These are phyloP conservation scores for Suillus sp. DNA, from an alignment of 768 basidiomycete species.

Conservation along the genomic window DNA sequence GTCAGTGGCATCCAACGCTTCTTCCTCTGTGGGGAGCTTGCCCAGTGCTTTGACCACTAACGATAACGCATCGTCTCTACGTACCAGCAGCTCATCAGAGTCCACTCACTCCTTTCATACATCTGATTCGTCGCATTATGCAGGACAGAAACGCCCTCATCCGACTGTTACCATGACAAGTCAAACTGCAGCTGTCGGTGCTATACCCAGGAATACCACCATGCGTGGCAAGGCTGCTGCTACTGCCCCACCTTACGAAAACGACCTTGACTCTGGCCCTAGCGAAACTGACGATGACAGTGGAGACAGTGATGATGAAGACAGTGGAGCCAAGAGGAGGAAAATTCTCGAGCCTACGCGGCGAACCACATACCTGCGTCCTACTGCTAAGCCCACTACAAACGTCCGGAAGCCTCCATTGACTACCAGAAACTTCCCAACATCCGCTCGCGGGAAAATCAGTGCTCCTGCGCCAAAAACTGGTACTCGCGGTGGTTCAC, in stretches of 20 bases:
- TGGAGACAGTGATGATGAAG: slow-evolving; percentile 18
- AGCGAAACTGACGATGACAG: slow-evolving; percentile 24
- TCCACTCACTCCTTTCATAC: slow-evolving; percentile 38
- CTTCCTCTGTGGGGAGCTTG: slow-evolving; percentile 31
- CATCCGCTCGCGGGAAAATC: slow-evolving; percentile 15
- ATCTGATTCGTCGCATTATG: slow-evolving; percentile 36
- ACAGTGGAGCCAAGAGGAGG: slow-evolving; percentile 26
- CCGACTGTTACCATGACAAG: slow-evolving; percentile 14
- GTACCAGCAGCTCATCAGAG: slow-evolving; percentile 44
- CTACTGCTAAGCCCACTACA: slow-evolving; percentile 18
- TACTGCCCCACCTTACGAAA: slow-evolving; percentile 10
- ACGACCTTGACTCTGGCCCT: slow-evolving; percentile 23
- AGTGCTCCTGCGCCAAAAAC: slow-evolving; percentile 13
- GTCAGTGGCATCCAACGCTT: slow-evolving; percentile 23
- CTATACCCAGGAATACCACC: slow-evolving; percentile 28
- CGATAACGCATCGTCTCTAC: slow-evolving; percentile 40
- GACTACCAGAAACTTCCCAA: slow-evolving; percentile 14
- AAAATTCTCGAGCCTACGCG: slow-evolving; percentile 28
- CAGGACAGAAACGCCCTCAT: slow-evolving; percentile 45
- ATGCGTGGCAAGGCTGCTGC: slow-evolving; percentile 25
- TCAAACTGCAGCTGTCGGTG: not conserved
- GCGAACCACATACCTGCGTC: slow-evolving; percentile 31
- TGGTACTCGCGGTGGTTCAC: slow-evolving; percentile 14
- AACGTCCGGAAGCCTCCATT: slow-evolving; percentile 19
- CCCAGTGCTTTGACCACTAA: slow-evolving; percentile 39